A percentile compares a stretch with the other conserved stretches of the same genome.
Conservation (phyloP, 306 rosid species). For the Cucumis cinereus region DNA sequence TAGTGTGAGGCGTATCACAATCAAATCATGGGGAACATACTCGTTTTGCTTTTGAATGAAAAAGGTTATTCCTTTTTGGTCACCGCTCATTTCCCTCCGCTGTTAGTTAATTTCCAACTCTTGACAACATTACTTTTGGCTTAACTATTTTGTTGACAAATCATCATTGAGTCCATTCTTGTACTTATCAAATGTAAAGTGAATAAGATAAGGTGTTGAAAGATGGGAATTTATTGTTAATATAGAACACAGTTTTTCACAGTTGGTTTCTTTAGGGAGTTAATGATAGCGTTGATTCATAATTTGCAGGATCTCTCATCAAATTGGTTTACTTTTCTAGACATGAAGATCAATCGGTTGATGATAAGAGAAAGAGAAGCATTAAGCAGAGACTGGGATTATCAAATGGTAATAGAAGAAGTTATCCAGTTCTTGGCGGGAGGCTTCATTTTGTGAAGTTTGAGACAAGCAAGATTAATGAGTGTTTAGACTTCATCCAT, state of each 20-base stretch:
- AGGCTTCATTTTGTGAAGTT: constrained; percentile 99
- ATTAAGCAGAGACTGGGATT: constrained; percentile 60
- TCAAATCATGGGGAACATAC: background rate
- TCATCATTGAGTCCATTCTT: background rate
- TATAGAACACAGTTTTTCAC: background rate
- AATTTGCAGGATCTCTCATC: constrained; percentile 71
- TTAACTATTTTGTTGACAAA: background rate
- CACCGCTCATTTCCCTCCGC: background rate
- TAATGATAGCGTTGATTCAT: background rate
- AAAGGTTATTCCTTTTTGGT: background rate
- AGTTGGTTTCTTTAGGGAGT: background rate
- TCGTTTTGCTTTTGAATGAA: background rate
- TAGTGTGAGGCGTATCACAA: background rate
- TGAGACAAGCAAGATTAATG: constrained; percentile 79
- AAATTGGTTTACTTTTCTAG: constrained; percentile 96
- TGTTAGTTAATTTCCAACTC: background rate
- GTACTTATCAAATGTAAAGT: background rate
- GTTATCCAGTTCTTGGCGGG: constrained; percentile 95
- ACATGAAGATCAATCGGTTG: constrained; percentile 50
- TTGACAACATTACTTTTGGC: background rate
- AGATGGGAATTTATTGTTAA: background rate
- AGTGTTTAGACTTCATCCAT: constrained; percentile 85
- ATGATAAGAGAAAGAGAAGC: constrained; percentile 65
- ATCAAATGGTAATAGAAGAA: constrained; percentile 66
- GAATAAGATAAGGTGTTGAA: background rate